Evolutionary conservation across 805 yeast genomes (phyloP).

Genomic region (Teunomyces panamensis): DNA sequence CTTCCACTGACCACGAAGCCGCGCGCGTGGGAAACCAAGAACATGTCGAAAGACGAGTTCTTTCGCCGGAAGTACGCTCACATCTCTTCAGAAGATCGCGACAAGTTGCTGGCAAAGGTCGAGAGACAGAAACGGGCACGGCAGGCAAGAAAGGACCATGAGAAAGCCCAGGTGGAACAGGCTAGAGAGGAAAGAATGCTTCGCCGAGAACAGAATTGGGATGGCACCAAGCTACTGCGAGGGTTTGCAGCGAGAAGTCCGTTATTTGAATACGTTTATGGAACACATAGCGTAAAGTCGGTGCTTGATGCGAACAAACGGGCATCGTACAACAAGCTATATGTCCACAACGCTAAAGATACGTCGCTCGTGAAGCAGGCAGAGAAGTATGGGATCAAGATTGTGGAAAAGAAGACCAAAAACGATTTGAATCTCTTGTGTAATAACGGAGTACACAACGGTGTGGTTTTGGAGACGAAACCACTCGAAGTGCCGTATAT

Average conservation of each 20-base stretch:
- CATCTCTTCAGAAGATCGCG: slow-evolving; percentile 24
- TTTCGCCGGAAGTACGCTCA: slow-evolving; percentile 34
- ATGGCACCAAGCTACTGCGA: too few species aligned
- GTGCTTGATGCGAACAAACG: slow-evolving; percentile 61
- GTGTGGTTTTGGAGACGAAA: slow-evolving; percentile 67
- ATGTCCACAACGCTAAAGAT: slow-evolving; percentile 41
- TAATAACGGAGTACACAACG: slow-evolving; percentile 75
- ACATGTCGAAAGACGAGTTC: slow-evolving; percentile 38
- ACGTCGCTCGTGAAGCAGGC: slow-evolving; percentile 50
- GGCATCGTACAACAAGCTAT: slow-evolving; percentile 48
- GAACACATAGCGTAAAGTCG: slow-evolving; percentile 71
- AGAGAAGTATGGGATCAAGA: slow-evolving; percentile 32
- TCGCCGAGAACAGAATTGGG: background rate
- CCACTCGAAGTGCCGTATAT: slow-evolving; percentile 40
- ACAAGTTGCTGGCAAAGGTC: slow-evolving; percentile 27
- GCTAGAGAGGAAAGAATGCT: slow-evolving; percentile 1
- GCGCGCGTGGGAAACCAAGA: slow-evolving; percentile 34
- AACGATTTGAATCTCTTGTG: slow-evolving; percentile 60
- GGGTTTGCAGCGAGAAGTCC: slow-evolving; percentile 1
- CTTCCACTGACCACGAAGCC: slow-evolving; percentile 18
- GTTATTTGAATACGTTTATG: slow-evolving; percentile 62
- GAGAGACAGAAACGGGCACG: slow-evolving; percentile 29
- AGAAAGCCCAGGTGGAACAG: slow-evolving; percentile 10
- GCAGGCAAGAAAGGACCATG: slow-evolving; percentile 20
- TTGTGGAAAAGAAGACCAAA: slow-evolving; percentile 35